Evolutionary conservation across 2,329 filamentous ascomycete species (phyloP).

Genomic region (Ascochyta fabae): DNA sequence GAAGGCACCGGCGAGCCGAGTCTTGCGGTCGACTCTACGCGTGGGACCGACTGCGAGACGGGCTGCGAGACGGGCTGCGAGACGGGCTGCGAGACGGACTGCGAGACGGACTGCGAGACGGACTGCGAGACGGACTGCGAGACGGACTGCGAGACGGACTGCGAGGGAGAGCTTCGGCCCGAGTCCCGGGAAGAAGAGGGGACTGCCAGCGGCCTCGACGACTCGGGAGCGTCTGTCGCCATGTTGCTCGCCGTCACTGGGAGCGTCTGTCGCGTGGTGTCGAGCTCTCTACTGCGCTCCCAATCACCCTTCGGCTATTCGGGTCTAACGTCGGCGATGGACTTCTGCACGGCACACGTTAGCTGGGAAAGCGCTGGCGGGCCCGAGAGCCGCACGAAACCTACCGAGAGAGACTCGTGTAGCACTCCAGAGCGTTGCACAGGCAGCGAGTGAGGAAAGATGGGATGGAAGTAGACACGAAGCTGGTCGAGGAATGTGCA

Average conservation of each 20-base stretch:
- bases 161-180: constrained; percentile 34
- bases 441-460: constrained; percentile 7
- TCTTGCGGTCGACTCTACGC: constrained; percentile 62
- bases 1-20: constrained; percentile 64
- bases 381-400: constrained; percentile 8
- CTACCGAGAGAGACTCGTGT: constrained; percentile 9
- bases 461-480: constrained; percentile 8
- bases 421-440: constrained; percentile 5
- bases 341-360: constrained; percentile 7
- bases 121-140: constrained; percentile 44
- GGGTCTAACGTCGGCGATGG: constrained; percentile 29
- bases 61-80: constrained; percentile 44
- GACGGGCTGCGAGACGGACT: not conserved
- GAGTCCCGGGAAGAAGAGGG: constrained; percentile 37
- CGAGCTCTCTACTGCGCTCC: constrained; percentile 4
- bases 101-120: constrained; percentile 45
- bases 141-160: not conserved
- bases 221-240: constrained; percentile 18
- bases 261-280: constrained; percentile 13
- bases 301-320: constrained; percentile 27
- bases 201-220: constrained; percentile 38
- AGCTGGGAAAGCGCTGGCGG: constrained; percentile 3
- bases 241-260: constrained; percentile 1
- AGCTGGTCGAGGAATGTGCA: constrained; percentile 13
- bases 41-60: constrained; percentile 51